These are phyloP conservation scores for Spiromastix sp. DNA, from an alignment of 2,329 filamentous ascomycete genomes.

Conservation along the genomic window DNA sequence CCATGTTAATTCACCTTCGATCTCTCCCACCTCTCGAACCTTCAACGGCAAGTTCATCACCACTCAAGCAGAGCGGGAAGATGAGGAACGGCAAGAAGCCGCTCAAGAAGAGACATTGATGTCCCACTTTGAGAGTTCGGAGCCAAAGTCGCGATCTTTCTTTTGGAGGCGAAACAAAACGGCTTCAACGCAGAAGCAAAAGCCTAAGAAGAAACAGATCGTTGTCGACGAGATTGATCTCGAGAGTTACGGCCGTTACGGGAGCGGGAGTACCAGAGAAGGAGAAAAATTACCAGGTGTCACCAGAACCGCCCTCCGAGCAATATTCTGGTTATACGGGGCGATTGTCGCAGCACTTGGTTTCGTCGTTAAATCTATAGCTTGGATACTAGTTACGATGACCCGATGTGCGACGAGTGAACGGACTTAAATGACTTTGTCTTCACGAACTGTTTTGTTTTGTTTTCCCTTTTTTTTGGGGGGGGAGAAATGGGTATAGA, in stretches of 20 bases:
- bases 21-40: constrained; percentile 11
- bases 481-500: background rate
- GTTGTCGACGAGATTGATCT: constrained; percentile 35
- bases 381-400: constrained; percentile 30
- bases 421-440: constrained; percentile 26
- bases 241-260: constrained; percentile 34
- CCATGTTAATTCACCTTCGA: constrained; percentile 9
- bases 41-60: constrained; percentile 24
- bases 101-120: constrained; percentile 28
- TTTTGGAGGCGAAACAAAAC: constrained; percentile 10
- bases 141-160: constrained; percentile 7
- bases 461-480: background rate
- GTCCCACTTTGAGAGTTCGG: constrained; percentile 21
- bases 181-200: constrained; percentile 10
- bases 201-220: constrained; percentile 22
- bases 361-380: constrained; percentile 28
- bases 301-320: constrained; percentile 24
- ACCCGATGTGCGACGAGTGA: constrained; percentile 32
- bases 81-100: too few species aligned
- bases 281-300: constrained; percentile 30
- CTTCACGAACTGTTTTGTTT: too few species aligned
- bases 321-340: constrained; percentile 29
- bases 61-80: constrained; percentile 33
- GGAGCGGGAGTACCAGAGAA: constrained; percentile 23
- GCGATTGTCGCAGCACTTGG: constrained; percentile 29